Evolutionary conservation across 345 rosid genomes (phyloP).

Genomic region (Bruguiera parviflora): DNA sequence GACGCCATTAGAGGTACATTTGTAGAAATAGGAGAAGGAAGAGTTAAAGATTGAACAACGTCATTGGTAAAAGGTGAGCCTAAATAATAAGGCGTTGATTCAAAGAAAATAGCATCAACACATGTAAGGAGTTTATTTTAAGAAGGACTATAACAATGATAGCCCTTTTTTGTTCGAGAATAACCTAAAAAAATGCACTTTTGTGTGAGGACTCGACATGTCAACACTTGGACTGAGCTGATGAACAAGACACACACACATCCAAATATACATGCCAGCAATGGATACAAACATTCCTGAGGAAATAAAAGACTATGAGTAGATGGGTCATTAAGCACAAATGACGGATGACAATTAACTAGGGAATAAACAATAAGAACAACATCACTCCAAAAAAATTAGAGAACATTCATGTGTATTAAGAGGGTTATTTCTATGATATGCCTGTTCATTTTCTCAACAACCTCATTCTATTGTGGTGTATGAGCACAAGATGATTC

Average conservation of each 20-base stretch:
- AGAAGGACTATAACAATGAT: not conserved
- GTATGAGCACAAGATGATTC: not conserved
- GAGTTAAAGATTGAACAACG: not conserved
- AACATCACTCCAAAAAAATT: not conserved
- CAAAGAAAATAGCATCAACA: not conserved
- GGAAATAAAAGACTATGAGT: not conserved
- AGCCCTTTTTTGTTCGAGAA: not conserved
- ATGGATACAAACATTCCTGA: not conserved
- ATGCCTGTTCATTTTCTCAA: not conserved
- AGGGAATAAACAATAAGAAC: not conserved
- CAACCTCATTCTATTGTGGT: not conserved
- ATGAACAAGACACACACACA: not conserved
- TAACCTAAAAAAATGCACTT: not conserved
- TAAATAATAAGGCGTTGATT: not conserved
- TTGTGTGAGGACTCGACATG: not conserved
- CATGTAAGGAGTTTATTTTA: not conserved
- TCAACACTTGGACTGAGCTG: not conserved
- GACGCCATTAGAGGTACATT: too few species aligned
- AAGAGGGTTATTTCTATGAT: not conserved
- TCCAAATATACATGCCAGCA: not conserved
- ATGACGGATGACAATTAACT: not conserved
- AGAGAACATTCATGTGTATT: not conserved
- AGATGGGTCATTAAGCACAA: not conserved
- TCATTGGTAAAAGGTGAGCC: not conserved
- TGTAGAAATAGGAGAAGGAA: not conserved